Percentiles rank a stretch among this genome's conserved stretches.
These are phyloP conservation scores for Fusarium sp. DNA, from an alignment of 2,329 filamentous ascomycete species.

Conservation along the genomic window DNA sequence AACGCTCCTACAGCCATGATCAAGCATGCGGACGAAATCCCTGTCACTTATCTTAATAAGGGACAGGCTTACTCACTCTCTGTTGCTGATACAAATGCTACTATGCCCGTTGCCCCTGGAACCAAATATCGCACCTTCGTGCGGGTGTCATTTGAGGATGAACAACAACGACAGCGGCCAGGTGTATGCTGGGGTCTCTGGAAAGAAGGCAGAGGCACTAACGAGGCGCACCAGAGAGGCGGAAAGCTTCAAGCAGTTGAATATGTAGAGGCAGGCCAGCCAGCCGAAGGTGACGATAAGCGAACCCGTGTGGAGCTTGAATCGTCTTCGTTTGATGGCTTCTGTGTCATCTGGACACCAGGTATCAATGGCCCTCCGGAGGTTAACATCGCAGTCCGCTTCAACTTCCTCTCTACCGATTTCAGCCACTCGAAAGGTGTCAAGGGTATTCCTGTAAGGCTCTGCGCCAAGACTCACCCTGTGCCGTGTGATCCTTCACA, in stretches of 20 bases:
- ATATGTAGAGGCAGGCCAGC: slow-evolving; percentile 78
- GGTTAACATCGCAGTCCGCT: slow-evolving; percentile 89
- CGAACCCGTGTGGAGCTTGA: slow-evolving; percentile 77
- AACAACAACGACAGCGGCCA: slow-evolving; percentile 88
- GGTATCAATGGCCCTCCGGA: slow-evolving; percentile 76
- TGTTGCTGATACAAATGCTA: slow-evolving; percentile 79
- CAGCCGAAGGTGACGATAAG: slow-evolving; percentile 72
- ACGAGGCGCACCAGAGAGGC: slow-evolving; percentile 92
- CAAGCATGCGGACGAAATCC: slow-evolving; percentile 88
- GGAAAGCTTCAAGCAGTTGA: slow-evolving; percentile 95
- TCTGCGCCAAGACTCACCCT: slow-evolving; percentile 89
- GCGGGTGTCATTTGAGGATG: slow-evolving; percentile 96
- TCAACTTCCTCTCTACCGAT: slow-evolving; percentile 98
- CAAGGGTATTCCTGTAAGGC: slow-evolving; percentile 93
- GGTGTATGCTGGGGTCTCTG: slow-evolving; percentile 86
- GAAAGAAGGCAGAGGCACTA: slow-evolving; percentile 97
- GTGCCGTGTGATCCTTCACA: slow-evolving; percentile 65
- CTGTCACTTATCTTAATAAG: slow-evolving; percentile 98
- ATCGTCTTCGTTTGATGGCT: slow-evolving; percentile 89
- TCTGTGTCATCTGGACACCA: slow-evolving; percentile 89
- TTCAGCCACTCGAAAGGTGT: slow-evolving; percentile 99
- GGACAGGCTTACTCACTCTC: slow-evolving; percentile 93
- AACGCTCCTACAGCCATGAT: slow-evolving; percentile 98
- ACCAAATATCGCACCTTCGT: slow-evolving; percentile 89
- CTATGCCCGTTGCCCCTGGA: slow-evolving; percentile 67